Base-by-base conservation (phyloP, 163 green algal genomes). In the Prototheca stagnorum region DNA sequence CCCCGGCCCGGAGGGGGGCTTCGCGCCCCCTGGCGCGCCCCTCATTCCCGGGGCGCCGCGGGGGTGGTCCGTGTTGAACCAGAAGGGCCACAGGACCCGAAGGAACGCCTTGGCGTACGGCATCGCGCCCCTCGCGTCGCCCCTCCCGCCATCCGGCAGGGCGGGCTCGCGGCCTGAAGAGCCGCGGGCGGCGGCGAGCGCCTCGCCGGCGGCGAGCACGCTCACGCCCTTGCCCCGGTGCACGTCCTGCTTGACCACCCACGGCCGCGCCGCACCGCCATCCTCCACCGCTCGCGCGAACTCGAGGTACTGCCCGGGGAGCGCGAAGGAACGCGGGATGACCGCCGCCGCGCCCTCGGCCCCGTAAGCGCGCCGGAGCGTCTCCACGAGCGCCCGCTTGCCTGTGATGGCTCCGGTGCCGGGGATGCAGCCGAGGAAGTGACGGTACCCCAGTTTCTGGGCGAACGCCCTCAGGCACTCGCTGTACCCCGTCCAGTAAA, bases 171-270 rank as follows among this genome's bases (percentile, higher is more conserved):
- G 40, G 16, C 65, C 62, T 1, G 23, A 37, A 9, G 11, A 12
- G 31, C 11, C 9, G 12, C 9, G 11, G 31, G 12, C 31, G 11
- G 12, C 21, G 4, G 17, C 14, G 28, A 72, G 55, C 0, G 63
- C 59, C 16, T 53, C n/a, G 9, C 42, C 17, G 3, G 51, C 26
- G 0, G 61, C 45, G 21, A 73, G 43, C 41, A 82, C 57, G 24
- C 53, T 42, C 28, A 88, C 56, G 2, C 77, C 78, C 48, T 68
- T 79, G 57, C 78, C 80, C 31, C 82, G 59, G 69, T 91, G 80
- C 37, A 72, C 63, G 8, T 78, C 58, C 22, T 72, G 73, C 51
- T 91, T 91, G 7, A 91, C 57, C 41, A 85, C 82, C 80, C 80
- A 91, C 48, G 21, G 28, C 72, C 44, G 15, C 44, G 42, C 19